Base-by-base conservation (phyloP, 1,284 basidiomycete genomes). In the Trichosporon asahii region DNA sequence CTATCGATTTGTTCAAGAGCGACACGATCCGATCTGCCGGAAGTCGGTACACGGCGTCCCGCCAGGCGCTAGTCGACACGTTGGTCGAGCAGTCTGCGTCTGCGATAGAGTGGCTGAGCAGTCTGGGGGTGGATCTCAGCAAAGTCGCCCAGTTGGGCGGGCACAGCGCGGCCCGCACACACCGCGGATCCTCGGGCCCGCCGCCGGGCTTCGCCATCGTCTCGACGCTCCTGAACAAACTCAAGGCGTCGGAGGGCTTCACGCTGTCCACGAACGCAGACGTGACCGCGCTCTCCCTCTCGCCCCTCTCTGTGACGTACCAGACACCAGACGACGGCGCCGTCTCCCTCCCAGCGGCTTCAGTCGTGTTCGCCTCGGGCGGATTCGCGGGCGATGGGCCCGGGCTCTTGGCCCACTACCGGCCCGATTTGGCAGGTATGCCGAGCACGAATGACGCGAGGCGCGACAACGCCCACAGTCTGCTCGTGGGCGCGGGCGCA, bases 171-270 rank as follows among this genome's bases (percentile, higher is more conserved):
- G 46, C 71, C 12, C 68, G 71, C 60, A 72, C 71, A 7, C 71
- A 72, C 40, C 64, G 71, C 9, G 68, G 68, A 3, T 21, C 31
- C 2, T 66, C 66, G n/a, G 67, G 67, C 60, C 55, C 60, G 1
- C 71, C 71, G 15, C 71, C 71, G 0, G 71, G 71, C 21, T 67
- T 65, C 0, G 68, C 71, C 5, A 69, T 72, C 60, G 57, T 72
- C 29, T 23, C 27, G 11, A 31, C 57, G 1, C 66, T 72, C 9
- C 71, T 72, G 9, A 33, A 67, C 15, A 72, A 64, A 29, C 65
- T 69, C 29, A 66, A 63, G n/a, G 49, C 66, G 3, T 27, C 53
- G 11, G 44, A 65, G 9, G 46, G 29, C 18, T 72, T 72, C 18
- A 68, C 66, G 7, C 66, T 72, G 35, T 9, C 25, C 23, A 64